Evolutionary conservation across 179 eudicot genomes (phyloP), one percentile per base, ranked within the genome.

Genomic region (Heliamphora pulchella): DNA sequence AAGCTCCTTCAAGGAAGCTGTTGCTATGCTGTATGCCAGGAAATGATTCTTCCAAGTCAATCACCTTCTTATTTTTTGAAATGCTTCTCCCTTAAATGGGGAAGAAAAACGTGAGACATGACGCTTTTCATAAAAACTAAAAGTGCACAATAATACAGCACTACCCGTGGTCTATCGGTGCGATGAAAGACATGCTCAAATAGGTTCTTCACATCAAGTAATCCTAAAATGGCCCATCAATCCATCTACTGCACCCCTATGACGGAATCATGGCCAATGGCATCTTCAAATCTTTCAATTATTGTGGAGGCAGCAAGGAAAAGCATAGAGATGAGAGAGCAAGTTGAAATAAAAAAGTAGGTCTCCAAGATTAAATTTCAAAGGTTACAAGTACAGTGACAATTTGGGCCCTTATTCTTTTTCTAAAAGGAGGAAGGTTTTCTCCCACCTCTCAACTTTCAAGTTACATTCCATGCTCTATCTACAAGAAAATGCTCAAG

Each of bases 221-320:
- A 70, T 70, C 43, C 3, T 71, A 18, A 71, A 48, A 18, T 47
- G 58, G n/a, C 48, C 58, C 75, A 48, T 31, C 75, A 71, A 66
- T 48, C 8, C 43, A 71, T 50, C 39, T 54, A 48, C 9, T 1
- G 6, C 18, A 10, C 10, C 17, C 48, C 43, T 3, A 50, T 9
- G 17, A 9, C 48, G 7, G n/a, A 70, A 39, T 31, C 39, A 48
- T 8, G 5, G 55, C 75, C 75, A 51, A n/a, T 71, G 31, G 48
- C n/a, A 15, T 44, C 31, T 31, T 31, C 31, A 31, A 31, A 31
- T 31, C 31, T 31, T 31, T 31, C 31, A 31, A 31, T 31, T 31
- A 31, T 31, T 31, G 46, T n/a, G 9, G 39, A 69, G 53, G 13
- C 20, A 46, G 11, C 44, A 3, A 18, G 18, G 47, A 47, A 70